Evolutionary conservation across 2,329 filamentous ascomycete species (phyloP), one percentile per base, ranked within the genome.

Genomic region (Fusarium liriodendri): DNA sequence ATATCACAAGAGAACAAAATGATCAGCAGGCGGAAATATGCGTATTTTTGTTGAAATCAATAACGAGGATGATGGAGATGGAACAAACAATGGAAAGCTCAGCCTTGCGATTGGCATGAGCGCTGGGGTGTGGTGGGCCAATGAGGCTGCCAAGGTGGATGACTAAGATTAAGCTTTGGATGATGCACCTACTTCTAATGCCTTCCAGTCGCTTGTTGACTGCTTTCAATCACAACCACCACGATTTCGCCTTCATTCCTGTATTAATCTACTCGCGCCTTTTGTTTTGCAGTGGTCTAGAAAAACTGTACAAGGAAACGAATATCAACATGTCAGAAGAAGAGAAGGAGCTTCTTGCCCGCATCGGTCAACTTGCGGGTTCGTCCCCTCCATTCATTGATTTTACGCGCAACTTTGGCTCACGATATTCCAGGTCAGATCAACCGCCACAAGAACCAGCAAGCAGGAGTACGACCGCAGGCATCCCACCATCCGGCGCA

Each of bases 381-480:
- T 80, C 52, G 82, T 79, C 54, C 62, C 62, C 66, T 71, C 40
- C 16, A 20, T 62, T 42, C 33, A 55, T 70, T 61, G 29, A 55
- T 70, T 61, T 65, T 70, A 38, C 47, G 29, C 37, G 29, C 65
- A 74, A 67, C 61, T 64, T 65, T 55, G 55, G 78, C 72, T 83
- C 62, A 80, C 69, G 45, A 67, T 50, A 50, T 27, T 42, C 11
- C 73, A 95, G 93, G 93, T 75, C 92, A 94, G 83, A 96, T 97
- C 80, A 95, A 95, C 80, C 90, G 91, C 62, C 92, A 94, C 84
- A 95, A 94, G 82, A 93, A 89, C 72, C 89, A 92, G 72, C 87
- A 89, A 73, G 80, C 85, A 37, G 85, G 84, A 45, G 67, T 83
- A 40, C 79, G 75, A n/a, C 70, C 83, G 20, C 62, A 77, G n/a